Base-by-base conservation (phyloP, 2,329 filamentous ascomycete genomes). In the Clonostachys byssicola region DNA sequence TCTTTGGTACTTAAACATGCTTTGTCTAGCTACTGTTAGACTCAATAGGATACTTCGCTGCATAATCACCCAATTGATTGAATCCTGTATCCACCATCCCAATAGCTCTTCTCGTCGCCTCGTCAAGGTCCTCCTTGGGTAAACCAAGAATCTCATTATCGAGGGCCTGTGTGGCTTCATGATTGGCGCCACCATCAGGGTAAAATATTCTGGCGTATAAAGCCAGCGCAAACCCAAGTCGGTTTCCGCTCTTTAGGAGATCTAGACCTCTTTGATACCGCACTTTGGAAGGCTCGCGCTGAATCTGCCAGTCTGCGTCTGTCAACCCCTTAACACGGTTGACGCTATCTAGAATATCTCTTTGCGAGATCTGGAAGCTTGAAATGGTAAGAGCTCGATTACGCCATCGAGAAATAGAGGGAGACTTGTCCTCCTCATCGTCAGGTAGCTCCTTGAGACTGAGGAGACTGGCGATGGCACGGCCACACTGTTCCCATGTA, bases 271-370 rank as follows among this genome's bases (percentile, higher is more conserved):
- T 14, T 6, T 10, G 18, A 35, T 45, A 45, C 8, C 43, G 33
- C 14, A 17, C 34, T 6, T 65, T 52, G 2, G 67, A 62, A 1
- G 60, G 54, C 61, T 83, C 74, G 8, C 72, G 62, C 2, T 57
- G 67, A 47, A 88, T 72, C 3, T 59, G 71, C 85, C 85, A 89
- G 55, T 87, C 83, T 0, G 61, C 63, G 36, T 83, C 77, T 2
- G 65, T 75, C 0, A 76, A 80, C 0, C 74, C 74, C 0, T 78
- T 77, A 5, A 83, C 82, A 0, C 77, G 74, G 55, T 83, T 72
- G 12, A 84, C 62, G 14, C 74, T 75, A 36, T 77, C 74, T 46
- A 88, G 72, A 68, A 88, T 87, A 10, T 88, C 83, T 12, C 72
- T 71, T 60, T 89, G 85, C 49, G 64, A 80, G 50, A 83, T 54